Evolutionary conservation across 148 eudicot species (phyloP).

Genomic region (Nyssa sinensis): DNA sequence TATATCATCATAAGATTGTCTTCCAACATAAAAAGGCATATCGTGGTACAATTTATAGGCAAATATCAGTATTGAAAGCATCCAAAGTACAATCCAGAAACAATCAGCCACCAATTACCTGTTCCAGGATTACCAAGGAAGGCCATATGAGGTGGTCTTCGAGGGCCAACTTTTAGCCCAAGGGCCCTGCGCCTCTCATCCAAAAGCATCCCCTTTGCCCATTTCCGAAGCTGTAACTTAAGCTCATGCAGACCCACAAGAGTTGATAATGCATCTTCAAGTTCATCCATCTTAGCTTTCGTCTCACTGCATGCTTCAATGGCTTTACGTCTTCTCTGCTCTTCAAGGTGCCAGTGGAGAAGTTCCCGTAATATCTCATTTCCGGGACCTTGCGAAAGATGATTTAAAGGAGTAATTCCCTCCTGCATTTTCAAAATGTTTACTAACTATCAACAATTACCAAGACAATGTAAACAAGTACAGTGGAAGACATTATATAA

Average conservation of each 20-base stretch:
- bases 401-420: constrained; percentile 79
- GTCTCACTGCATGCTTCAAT: constrained; percentile 91
- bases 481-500: neutral
- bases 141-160: constrained; percentile 99
- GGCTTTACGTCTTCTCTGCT: constrained; percentile 79
- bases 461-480: neutral
- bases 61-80: neutral
- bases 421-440: constrained; percentile 52
- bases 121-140: constrained; percentile 99
- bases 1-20: neutral
- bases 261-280: constrained; percentile 66
- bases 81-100: neutral
- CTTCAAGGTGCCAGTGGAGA: constrained; percentile 58
- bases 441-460: constrained; percentile 3
- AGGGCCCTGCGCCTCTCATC: constrained; percentile 98
- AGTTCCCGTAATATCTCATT: constrained; percentile 68
- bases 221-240: constrained; percentile 80
- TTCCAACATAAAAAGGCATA: neutral
- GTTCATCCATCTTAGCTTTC: constrained; percentile 93
- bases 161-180: constrained; percentile 82
- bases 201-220: constrained; percentile 99
- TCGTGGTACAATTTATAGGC: neutral
- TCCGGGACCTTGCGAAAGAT: constrained; percentile 81
- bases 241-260: constrained; percentile 84
- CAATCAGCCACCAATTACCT: constrained; percentile 42